Base-by-base conservation (phyloP, 73 alveolate genomes). In the Uronychia binucleata region DNA sequence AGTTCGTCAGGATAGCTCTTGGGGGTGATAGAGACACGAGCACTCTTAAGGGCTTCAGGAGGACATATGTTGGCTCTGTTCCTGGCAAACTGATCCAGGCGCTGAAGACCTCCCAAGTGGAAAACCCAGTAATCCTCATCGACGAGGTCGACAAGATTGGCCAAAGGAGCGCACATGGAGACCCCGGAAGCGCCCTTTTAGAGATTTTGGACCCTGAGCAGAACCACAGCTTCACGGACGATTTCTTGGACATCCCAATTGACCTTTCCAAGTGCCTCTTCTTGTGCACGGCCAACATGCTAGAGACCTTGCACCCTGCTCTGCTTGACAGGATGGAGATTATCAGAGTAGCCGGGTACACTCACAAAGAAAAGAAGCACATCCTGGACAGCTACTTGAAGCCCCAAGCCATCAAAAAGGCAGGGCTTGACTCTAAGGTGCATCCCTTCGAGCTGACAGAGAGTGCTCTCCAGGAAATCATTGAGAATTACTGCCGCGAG, bases 21-120 rank as follows among this genome's bases (percentile, higher is more conserved):
- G 97, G 99, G 28, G 99, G 97, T 30, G 89, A 94, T 77, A 92
- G 94, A 46, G 98, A 94, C 77, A 97, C 93, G 33, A 81, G 97
- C 28, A 95, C 95, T 77, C 83, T 92, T 28, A 84, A 94, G 35
- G 97, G 98, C n/a, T 95, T 89, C 80, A 83, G 98, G 59, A 88
- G 98, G 80, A 94, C 98, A 59, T 94, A 94, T 84, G 93, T 94
- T 25, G 98, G 98, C 28, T 96, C 98, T 1, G 87, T 92, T 77
- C 98, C 98, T 77, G 98, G 98, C 5, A 94, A 94, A 75, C 81
- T 94, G 60, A 88, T 94, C 26, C 83, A 87, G 25, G 98, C 97
- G 1, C 75, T 93, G 32, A 95, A 93, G 79, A 81, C 89, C 46
- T 86, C 94, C 1, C 88, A 91, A 85, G 93, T 88, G 8, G 94